These are phyloP conservation scores for Glycine latifolia DNA, from an alignment of 306 rosid genomes.

Conservation along the genomic window DNA sequence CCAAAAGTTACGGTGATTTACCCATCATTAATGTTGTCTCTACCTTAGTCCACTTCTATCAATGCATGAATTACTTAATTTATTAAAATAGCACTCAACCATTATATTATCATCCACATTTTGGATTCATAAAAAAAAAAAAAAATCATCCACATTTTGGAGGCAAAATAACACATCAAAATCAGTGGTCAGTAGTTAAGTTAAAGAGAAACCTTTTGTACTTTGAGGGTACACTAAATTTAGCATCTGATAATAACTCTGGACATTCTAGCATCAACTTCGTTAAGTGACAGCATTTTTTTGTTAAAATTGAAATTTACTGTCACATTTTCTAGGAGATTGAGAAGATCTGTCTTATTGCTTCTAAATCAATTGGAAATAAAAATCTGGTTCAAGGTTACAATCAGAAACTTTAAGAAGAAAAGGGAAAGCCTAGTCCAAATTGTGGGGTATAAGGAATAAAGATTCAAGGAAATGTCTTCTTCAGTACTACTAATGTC, in stretches of 20 bases:
- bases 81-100: neutral
- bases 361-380: constrained; percentile 20
- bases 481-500: constrained; percentile 15
- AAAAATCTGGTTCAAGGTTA: constrained; percentile 40
- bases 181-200: too few relatives aligned
- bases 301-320: neutral
- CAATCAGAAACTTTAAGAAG: constrained; percentile 39
- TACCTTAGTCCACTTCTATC: too few relatives aligned
- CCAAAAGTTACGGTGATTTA: too few relatives aligned
- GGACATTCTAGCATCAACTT: constrained; percentile 28
- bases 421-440: constrained; percentile 46
- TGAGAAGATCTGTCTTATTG: neutral
- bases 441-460: constrained; percentile 36
- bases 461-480: constrained; percentile 49
- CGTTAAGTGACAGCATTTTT: neutral
- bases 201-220: too few relatives aligned
- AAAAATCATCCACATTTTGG: too few relatives aligned
- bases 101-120: neutral
- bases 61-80: too few relatives aligned
- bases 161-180: too few relatives aligned
- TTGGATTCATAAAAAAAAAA: neutral
- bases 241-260: neutral
- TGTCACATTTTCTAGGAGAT: neutral
- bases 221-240: neutral
- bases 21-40: too few relatives aligned